Evolutionary conservation across 768 basidiomycete genomes (phyloP).

Genomic region (Termitomyces sp.): DNA sequence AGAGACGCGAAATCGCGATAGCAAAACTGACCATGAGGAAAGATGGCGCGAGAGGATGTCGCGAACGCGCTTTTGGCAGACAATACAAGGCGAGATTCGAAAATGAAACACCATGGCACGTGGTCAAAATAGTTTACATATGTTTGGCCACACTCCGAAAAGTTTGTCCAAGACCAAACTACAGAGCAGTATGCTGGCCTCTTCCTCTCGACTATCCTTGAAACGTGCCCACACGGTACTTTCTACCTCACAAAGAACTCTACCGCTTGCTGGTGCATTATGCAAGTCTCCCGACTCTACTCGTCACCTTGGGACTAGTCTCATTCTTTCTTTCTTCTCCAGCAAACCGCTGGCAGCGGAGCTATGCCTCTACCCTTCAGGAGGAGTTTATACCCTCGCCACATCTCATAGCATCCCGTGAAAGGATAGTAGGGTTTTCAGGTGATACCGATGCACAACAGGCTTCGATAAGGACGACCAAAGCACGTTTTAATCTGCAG

Average conservation of each 20-base stretch:
- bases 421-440: conserved; percentile 2
- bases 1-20: not conserved
- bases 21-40: conserved; percentile 22
- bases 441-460: conserved; percentile 13
- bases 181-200: conserved; percentile 6
- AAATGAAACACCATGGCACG: conserved; percentile 15
- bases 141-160: conserved; percentile 12
- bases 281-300: conserved; percentile 3
- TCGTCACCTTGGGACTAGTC: not conserved
- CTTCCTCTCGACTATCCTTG: conserved; percentile 9
- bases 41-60: conserved; percentile 12
- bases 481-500: conserved; percentile 27
- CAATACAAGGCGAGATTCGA: conserved; percentile 9
- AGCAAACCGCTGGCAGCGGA: conserved; percentile 2
- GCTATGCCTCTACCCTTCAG: conserved; percentile 5
- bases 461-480: conserved; percentile 12
- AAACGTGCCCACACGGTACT: conserved; percentile 6
- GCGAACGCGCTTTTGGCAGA: conserved; percentile 22
- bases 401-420: conserved; percentile 8
- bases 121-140: conserved; percentile 8
- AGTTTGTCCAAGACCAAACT: conserved; percentile 3
- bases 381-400: conserved; percentile 4
- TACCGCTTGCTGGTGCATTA: not conserved
- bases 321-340: not conserved
- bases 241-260: not conserved